Conservation (phyloP, 257 asterid genomes). For the Asclepias syriaca region DNA sequence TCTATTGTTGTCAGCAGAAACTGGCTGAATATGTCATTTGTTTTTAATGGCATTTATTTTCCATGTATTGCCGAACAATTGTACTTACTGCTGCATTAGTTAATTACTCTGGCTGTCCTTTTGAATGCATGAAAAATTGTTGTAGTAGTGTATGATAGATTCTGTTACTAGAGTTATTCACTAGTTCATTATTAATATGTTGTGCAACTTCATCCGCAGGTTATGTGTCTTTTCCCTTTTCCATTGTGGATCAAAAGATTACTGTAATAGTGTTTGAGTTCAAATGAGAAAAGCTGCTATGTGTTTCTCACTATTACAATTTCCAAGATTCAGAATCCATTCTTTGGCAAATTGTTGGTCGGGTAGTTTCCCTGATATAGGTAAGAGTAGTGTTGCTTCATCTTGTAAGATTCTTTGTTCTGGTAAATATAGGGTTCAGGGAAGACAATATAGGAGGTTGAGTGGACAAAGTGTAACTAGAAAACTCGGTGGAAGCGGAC, state of each 20-base stretch:
- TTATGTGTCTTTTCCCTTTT: conserved; percentile 18
- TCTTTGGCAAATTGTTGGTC: conserved; percentile 57
- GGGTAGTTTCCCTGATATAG: conserved; percentile 38
- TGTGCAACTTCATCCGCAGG: conserved; percentile 39
- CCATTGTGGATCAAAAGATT: background rate
- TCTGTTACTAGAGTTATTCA: background rate
- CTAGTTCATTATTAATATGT: background rate
- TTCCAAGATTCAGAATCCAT: conserved; percentile 59
- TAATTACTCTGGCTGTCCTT: background rate
- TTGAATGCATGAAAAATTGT: background rate
- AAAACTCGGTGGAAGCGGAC: conserved; percentile 34
- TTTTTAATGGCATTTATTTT: background rate
- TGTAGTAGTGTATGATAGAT: background rate
- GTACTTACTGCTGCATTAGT: background rate
- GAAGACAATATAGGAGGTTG: conserved; percentile 54
- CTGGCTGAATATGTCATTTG: background rate
- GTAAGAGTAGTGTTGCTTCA: conserved; percentile 29
- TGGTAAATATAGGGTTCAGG: conserved; percentile 46
- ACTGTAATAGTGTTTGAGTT: conserved; percentile 22
- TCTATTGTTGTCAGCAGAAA: background rate
- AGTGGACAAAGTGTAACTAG: conserved; percentile 45
- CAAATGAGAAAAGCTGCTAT: conserved; percentile 60
- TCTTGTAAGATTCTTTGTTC: conserved; percentile 47
- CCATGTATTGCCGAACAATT: background rate
- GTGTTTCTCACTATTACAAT: conserved; percentile 72